Base-by-base conservation (phyloP, 2,329 filamentous ascomycete species). In the Diaporthe sp. region DNA sequence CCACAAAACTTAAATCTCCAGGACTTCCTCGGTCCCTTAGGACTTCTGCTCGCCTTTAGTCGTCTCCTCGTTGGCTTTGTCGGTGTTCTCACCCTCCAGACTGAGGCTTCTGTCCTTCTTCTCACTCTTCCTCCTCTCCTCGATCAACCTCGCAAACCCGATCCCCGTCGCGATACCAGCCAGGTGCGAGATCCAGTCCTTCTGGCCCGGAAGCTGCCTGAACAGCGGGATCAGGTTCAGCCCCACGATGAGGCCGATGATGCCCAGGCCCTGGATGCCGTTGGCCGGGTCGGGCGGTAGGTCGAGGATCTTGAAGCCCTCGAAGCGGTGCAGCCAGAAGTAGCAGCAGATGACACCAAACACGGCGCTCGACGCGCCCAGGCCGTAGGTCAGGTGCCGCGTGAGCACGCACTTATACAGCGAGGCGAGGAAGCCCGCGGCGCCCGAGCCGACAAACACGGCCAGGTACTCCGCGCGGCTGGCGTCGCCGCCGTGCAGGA, bases 401-500 rank as follows among this genome's bases (percentile, higher is more conserved):
- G 85, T 80, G 71, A 89, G 80, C 61, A 89, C 87, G 74, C 89
- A 85, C 61, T 83, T 82, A 38, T 84, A 78, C 74, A 95, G 84
- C 58, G 89, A 91, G n/a, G 86, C 84, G 75, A 92, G 87, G 75
- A 90, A 91, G 12, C 89, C 91, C 2, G 91, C 57, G 1, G 87
- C 85, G 70, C 92, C 93, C 9, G 88, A 87, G 10, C 87, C 84
- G 42, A 93, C 77, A 82, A 92, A 94, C 42, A 94, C 83, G n/a
- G 92, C 89, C 28, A 95, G 83, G 83, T 95, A 95, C 72, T 89
- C 87, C 19, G 89, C 92, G 15, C 93, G 88, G 15, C 92, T 93
- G 35, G 95, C 84, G 78, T 95, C 92, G 76, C 94, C 91, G 78
- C 94, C 92, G 76, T 94, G 91, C 82, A 94, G 92, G 45, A 95